Conservation (phyloP, 164 flowering plant genomes). For the Chimonanthus salicifolius region DNA sequence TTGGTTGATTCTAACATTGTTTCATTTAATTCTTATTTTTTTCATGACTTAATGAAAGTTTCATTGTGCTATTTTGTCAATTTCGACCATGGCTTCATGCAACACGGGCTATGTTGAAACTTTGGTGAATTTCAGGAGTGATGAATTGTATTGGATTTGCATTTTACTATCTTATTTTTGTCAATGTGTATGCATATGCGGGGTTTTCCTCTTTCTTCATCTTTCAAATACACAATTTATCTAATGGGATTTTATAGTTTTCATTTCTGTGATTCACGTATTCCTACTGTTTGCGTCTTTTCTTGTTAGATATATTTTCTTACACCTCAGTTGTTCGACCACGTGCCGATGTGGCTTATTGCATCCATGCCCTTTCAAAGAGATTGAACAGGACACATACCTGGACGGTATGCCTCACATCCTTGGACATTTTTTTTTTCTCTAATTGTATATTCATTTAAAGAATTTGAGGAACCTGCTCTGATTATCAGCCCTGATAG, state of each 20-base stretch:
- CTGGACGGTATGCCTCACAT: constrained; percentile 59
- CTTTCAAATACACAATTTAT: too few species aligned
- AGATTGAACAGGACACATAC: constrained; percentile 74
- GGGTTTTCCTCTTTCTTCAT: too few species aligned
- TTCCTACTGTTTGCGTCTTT: not conserved
- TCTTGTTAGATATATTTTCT: constrained; percentile 51
- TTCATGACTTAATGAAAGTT: not conserved
- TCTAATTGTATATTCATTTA: not conserved
- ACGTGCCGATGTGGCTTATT: constrained; percentile 91
- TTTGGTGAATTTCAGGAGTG: too few species aligned
- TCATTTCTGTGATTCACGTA: not conserved
- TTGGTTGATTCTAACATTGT: too few species aligned
- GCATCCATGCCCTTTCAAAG: constrained; percentile 81
- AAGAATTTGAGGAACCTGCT: not conserved
- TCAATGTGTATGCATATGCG: too few species aligned
- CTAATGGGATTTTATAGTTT: not conserved
- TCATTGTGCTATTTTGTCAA: too few species aligned
- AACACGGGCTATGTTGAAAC: too few species aligned
- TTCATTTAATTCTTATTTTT: not conserved
- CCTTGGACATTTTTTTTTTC: not conserved
- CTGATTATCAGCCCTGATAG: not conserved
- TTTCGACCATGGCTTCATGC: too few species aligned
- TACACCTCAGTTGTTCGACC: constrained; percentile 73
- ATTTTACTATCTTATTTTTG: too few species aligned
- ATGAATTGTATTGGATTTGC: too few species aligned